Conservation (phyloP, 2,329 filamentous ascomycete genomes). For the Diaporthe ilicicola region DNA sequence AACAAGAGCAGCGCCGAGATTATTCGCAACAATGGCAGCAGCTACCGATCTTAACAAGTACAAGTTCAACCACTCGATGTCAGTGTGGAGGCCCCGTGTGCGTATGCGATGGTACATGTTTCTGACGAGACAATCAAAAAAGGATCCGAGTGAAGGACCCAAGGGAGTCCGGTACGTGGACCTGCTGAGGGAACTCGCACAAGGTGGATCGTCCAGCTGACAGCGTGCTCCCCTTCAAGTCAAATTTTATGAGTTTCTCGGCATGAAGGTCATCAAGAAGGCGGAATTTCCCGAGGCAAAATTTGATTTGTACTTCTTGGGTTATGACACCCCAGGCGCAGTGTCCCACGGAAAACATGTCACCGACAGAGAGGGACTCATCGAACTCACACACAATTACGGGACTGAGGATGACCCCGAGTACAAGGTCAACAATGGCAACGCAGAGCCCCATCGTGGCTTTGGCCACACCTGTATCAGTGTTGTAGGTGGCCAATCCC, state of each 20-base stretch:
- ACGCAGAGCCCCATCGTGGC: conserved; percentile 84
- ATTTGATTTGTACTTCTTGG: conserved; percentile 96
- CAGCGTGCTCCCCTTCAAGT: conserved; percentile 54
- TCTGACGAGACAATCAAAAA: conserved; percentile 31
- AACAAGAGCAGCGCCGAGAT: conserved; percentile 33
- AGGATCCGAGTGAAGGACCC: conserved; percentile 97
- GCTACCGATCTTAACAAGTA: conserved; percentile 80
- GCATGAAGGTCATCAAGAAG: conserved; percentile 84
- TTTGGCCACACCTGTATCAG: conserved; percentile 89
- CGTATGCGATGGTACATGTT: neutral
- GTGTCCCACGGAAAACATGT: conserved; percentile 74
- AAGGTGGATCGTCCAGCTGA: neutral
- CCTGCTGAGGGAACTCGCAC: no score
- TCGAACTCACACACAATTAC: conserved; percentile 87
- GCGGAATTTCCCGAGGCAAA: conserved; percentile 85
- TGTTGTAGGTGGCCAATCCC: conserved; percentile 48
- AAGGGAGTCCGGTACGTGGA: conserved; percentile 71
- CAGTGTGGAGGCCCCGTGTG: conserved; percentile 38
- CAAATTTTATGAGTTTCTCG: conserved; percentile 93
- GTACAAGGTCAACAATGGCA: conserved; percentile 87
- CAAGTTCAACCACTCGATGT: conserved; percentile 91
- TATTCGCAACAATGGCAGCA: conserved; percentile 66
- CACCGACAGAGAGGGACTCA: conserved; percentile 87
- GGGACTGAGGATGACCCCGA: conserved; percentile 86
- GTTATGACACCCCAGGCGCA: conserved; percentile 81